Evolutionary conservation across 208 protist genomes (phyloP).

Genomic region (Wallacemonas sp.): DNA sequence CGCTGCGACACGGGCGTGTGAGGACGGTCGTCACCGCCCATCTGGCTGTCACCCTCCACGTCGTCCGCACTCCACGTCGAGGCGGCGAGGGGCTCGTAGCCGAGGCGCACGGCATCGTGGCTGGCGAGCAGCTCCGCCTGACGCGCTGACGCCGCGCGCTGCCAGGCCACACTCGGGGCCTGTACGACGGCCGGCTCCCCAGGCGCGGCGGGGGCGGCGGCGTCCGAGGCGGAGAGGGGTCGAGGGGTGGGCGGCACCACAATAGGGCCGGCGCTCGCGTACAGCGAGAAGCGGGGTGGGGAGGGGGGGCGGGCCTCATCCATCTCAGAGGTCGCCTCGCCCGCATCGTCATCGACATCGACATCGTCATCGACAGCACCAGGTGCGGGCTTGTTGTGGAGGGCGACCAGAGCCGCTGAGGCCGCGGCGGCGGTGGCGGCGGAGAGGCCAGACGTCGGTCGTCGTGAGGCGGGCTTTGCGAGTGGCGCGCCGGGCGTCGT

Average conservation of each 20-base stretch:
- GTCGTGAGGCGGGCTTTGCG: too few species aligned
- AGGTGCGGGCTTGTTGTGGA: neutral
- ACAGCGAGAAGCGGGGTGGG: constrained; percentile 8
- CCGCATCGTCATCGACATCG: neutral
- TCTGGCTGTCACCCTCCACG: constrained; percentile 1
- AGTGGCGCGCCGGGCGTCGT: too few species aligned
- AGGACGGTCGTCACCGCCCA: neutral
- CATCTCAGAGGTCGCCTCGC: neutral
- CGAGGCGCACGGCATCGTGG: constrained; percentile 11
- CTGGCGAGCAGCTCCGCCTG: neutral
- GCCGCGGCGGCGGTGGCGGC: constrained; percentile 4
- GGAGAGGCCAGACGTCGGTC: too few species aligned
- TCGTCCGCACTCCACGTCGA: neutral
- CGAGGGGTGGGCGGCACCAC: constrained; percentile 1
- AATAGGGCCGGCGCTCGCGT: constrained; percentile 6
- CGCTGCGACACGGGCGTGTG: neutral
- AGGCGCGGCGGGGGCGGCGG: neutral
- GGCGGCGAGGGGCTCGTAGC: neutral
- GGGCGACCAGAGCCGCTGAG: neutral
- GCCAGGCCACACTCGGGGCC: neutral
- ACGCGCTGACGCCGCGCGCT: neutral
- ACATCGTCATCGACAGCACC: neutral
- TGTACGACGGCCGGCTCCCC: neutral
- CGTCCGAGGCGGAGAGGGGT: neutral
- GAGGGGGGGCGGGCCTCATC: neutral